Base-by-base conservation (phyloP, 139 green algal species). In the Chlorella ohadii region DNA sequence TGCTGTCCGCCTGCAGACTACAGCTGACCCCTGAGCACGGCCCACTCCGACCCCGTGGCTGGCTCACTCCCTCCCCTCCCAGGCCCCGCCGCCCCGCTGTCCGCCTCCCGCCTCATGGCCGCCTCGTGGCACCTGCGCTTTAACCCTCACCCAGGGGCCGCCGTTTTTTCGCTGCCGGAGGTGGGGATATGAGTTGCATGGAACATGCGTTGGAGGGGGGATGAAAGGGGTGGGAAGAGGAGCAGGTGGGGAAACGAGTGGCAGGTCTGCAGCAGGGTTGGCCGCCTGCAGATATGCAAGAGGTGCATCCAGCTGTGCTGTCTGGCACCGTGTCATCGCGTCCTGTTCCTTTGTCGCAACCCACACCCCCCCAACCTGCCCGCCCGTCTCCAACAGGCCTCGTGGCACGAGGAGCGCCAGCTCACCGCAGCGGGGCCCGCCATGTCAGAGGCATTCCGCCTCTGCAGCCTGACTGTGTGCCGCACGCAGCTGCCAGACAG, bases 361-460 rank as follows among this genome's bases (percentile, higher is more conserved):
- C 22, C 36, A 55, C 16, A 57, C 71, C 15, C 28, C 41, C 44
- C 44, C 44, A 51, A 9, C 44, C 6, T 51, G 44, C 44, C 44
- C 44, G 44, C 44, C 9, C 71, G 2, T 4, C 20, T 31, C 13
- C 0, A 27, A 47, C 75, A 81, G 75, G 75, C 75, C 23, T 39
- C 75, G 9, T 81, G 75, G 75, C 75, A 81, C 34, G 75, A 81
- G 75, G 75, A 81, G 75, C 75, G 75, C 19, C 34, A 28, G 34
- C 75, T 81, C 34, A 70, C 56, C 2, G 56, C 56, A 6, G 75
- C 75, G 20, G 75, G 56, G 9, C 75, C 57, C 0, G 17, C 34
- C 75, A 81, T 81, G 75, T 36, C 20, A 7, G 75, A 81, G 34
- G 56, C 56, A 34, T 81, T 81, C 75, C 56, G 56, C 56, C 75